A percentile compares a stretch with the other conserved stretches of the same genome.
Conservation (phyloP, 2,329 filamentous ascomycete genomes). For the Hypoxylon sp. region DNA sequence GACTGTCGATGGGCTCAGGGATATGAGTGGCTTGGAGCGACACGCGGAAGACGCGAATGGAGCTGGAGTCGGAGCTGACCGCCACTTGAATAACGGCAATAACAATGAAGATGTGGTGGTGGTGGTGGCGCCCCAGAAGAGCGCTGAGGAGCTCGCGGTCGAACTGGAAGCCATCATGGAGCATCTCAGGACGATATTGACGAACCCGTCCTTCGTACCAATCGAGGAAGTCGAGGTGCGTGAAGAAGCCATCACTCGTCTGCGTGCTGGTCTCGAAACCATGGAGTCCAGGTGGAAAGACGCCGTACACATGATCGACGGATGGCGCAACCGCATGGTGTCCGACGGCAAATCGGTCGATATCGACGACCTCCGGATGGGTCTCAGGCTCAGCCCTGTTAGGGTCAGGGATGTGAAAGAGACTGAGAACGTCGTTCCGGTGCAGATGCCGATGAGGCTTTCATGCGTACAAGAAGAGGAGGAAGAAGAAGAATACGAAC, state of each 20-base stretch:
- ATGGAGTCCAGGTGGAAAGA: slow-evolving; percentile 95
- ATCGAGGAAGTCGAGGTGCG: slow-evolving; percentile 94
- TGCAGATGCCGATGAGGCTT: slow-evolving; percentile 58
- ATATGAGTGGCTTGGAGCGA: slow-evolving; percentile 72
- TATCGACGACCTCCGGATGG: slow-evolving; percentile 76
- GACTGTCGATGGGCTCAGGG: slow-evolving; percentile 79
- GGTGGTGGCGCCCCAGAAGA: slow-evolving; percentile 53
- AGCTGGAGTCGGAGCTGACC: slow-evolving; percentile 49
- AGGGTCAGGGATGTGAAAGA: slow-evolving; percentile 67
- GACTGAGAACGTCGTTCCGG: slow-evolving; percentile 57
- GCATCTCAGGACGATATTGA: slow-evolving; percentile 86
- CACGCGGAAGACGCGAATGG: slow-evolving; percentile 49
- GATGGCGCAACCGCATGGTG: slow-evolving; percentile 88
- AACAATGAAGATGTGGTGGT: slow-evolving; percentile 30
- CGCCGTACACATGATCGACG: slow-evolving; percentile 89
- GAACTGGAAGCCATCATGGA: slow-evolving; percentile 85
- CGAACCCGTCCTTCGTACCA: slow-evolving; percentile 95
- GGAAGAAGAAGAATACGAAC: slow-evolving; percentile 63
- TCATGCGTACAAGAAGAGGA: slow-evolving; percentile 60
- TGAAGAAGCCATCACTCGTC: slow-evolving; percentile 88
- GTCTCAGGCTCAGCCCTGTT: slow-evolving; percentile 74
- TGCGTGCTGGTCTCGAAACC: slow-evolving; percentile 90
- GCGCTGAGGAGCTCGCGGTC: slow-evolving; percentile 75
- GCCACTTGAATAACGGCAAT: slow-evolving; percentile 36
- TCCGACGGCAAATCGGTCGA: slow-evolving; percentile 78